Conservation (phyloP, 2,329 filamentous ascomycete species). For the Curvularia sp. region DNA sequence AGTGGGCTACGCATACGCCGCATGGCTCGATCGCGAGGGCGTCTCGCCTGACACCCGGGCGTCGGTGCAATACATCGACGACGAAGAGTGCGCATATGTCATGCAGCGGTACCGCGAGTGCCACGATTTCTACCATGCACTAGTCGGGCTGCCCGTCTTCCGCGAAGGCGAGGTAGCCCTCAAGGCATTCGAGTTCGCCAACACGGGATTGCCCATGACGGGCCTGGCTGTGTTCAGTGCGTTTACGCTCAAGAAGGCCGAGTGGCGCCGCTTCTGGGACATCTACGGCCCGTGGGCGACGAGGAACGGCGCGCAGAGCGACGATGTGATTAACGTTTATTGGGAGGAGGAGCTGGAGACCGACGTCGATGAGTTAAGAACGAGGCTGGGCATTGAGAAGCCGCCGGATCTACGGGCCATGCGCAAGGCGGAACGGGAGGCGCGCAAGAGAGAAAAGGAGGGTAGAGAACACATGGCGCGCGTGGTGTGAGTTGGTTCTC, state of each 20-base stretch:
- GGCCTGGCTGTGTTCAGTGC: constrained; percentile 81
- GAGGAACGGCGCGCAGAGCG: constrained; percentile 75
- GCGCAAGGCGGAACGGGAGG: constrained; percentile 72
- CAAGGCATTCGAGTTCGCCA: constrained; percentile 97
- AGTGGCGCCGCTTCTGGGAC: constrained; percentile 71
- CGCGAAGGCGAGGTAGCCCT: constrained; percentile 97
- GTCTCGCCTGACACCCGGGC: constrained; percentile 90
- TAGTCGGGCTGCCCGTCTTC: constrained; percentile 88
- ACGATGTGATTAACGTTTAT: constrained; percentile 92
- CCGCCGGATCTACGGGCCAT: constrained; percentile 86
- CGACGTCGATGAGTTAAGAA: constrained; percentile 77
- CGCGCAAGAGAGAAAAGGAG: constrained; percentile 71
- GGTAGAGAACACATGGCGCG: constrained; percentile 42
- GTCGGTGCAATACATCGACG: constrained; percentile 86
- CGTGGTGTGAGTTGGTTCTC: constrained; percentile 20
- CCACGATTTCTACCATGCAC: constrained; percentile 96
- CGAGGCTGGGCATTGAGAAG: constrained; percentile 80
- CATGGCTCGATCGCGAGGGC: constrained; percentile 92
- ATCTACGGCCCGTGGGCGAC: constrained; percentile 92
- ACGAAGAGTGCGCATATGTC: constrained; percentile 95
- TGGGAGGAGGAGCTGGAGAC: constrained; percentile 95
- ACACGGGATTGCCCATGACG: constrained; percentile 94
- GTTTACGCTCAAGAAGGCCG: constrained; percentile 67
- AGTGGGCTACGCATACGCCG: constrained; percentile 82
- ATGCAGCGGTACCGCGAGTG: constrained; percentile 98